Conservation (phyloP, 2,329 filamentous ascomycete species). For the Calonectria naviculata region DNA sequence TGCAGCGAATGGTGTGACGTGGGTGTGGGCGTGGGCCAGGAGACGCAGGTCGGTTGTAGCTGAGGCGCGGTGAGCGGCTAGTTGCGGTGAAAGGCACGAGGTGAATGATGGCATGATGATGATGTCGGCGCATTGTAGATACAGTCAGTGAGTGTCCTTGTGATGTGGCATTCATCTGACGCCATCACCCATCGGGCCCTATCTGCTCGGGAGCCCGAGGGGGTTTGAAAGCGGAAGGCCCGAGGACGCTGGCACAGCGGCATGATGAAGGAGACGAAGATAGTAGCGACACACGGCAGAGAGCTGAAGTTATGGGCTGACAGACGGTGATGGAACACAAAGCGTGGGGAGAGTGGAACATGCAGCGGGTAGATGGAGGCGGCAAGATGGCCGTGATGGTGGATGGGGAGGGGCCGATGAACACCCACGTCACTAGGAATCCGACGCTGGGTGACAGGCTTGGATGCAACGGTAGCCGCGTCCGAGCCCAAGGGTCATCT, state of each 20-base stretch:
- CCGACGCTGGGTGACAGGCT: not conserved
- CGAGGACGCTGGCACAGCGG: not conserved
- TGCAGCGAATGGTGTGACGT: conserved; percentile 29
- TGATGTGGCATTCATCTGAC: conserved; percentile 18
- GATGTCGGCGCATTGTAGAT: not conserved
- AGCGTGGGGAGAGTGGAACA: conserved; percentile 14
- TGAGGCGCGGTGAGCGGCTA: conserved; percentile 10
- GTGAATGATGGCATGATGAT: conserved; percentile 19
- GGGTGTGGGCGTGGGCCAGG: not conserved
- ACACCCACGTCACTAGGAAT: conserved; percentile 15
- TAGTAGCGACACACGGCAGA: not conserved
- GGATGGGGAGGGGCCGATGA: conserved; percentile 1
- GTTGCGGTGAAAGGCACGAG: conserved; percentile 4
- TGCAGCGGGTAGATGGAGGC: conserved; percentile 10
- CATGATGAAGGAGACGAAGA: not conserved
- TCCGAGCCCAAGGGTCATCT: not conserved
- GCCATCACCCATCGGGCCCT: conserved; percentile 2
- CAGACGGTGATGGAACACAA: conserved; percentile 2
- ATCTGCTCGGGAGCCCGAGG: not conserved
- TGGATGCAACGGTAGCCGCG: conserved; percentile 6
- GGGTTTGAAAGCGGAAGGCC: not conserved
- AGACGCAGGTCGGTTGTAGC: not conserved
- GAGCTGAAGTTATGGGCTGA: not conserved
- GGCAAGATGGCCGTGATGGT: conserved; percentile 13
- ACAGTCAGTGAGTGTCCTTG: not conserved